Percentiles rank a stretch among this genome's conserved stretches.
Evolutionary conservation across 148 eudicot genomes (phyloP).

Genomic region (Amaranthus palmeri): DNA sequence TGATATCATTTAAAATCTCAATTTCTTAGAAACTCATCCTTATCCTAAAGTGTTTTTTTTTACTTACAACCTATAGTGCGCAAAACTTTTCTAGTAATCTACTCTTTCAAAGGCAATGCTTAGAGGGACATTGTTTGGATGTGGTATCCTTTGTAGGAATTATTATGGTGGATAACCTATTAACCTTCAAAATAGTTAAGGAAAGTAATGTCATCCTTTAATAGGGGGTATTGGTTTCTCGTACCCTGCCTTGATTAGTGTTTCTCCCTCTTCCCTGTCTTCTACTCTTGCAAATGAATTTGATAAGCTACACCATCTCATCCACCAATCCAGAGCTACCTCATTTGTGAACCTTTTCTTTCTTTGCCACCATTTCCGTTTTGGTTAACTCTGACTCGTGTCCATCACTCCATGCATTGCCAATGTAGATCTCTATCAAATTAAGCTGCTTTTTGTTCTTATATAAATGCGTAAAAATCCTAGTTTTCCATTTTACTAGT

Average conservation of each 20-base stretch:
- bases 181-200: not conserved
- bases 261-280: not conserved
- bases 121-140: not conserved
- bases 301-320: too few species aligned
- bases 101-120: not conserved
- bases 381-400: not conserved
- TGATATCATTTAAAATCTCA: not conserved
- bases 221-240: not conserved
- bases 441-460: not conserved
- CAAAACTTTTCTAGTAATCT: not conserved
- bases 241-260: not conserved
- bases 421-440: not conserved
- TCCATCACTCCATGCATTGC: not conserved
- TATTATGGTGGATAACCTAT: not conserved
- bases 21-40: not conserved
- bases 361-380: not conserved
- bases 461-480: not conserved
- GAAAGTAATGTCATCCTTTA: not conserved
- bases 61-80: not conserved
- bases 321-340: too few species aligned
- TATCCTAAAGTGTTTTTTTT: too few species aligned
- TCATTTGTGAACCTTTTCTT: too few species aligned
- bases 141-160: not conserved
- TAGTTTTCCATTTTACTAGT: not conserved
- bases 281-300: not conserved